Conservation (phyloP, 2,329 filamentous ascomycete species). For the Anisogramma anomala region DNA sequence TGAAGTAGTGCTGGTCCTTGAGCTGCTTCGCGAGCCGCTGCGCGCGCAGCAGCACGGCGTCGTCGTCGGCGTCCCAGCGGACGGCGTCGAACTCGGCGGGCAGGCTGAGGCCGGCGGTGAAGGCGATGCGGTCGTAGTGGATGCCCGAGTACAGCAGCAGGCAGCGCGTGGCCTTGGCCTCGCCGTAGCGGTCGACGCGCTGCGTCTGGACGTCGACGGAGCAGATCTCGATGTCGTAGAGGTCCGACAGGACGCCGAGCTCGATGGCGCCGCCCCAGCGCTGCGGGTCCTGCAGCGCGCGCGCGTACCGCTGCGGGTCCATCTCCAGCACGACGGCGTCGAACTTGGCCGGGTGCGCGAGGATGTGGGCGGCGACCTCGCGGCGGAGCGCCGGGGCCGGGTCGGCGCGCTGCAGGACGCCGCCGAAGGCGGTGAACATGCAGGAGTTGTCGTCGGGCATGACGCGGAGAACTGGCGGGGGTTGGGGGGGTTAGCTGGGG, state of each 20-base stretch:
- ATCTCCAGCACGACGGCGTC: constrained; percentile 65
- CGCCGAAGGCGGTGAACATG: constrained; percentile 81
- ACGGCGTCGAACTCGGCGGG: constrained; percentile 64
- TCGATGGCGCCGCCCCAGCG: constrained; percentile 91
- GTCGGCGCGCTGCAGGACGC: constrained; percentile 53
- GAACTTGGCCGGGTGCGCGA: constrained; percentile 60
- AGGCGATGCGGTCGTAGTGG: constrained; percentile 82
- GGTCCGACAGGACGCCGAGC: constrained; percentile 68
- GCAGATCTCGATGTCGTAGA: constrained; percentile 77
- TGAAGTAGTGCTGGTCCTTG: constrained; percentile 66
- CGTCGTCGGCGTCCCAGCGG: constrained; percentile 41
- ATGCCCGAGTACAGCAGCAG: constrained; percentile 85
- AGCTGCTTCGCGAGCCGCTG: constrained; percentile 54
- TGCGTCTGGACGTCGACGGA: constrained; percentile 61
- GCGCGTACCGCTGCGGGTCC: constrained; percentile 63
- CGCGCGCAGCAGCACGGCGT: constrained; percentile 62
- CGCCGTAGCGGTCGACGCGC: constrained; percentile 63
- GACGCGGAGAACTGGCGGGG: constrained; percentile 58
- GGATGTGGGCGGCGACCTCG: constrained; percentile 69
- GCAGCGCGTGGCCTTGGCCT: constrained; percentile 56
- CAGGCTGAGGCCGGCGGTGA: constrained; percentile 48
- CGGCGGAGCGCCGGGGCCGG: constrained; percentile 51
- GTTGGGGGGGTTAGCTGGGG: constrained; percentile 25
- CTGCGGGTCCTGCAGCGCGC: constrained; percentile 67
- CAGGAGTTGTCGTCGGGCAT: constrained; percentile 97